Evolutionary conservation across 306 rosid genomes (phyloP), one percentile per base, ranked within the genome.

Genomic region (Medicago arabica): DNA sequence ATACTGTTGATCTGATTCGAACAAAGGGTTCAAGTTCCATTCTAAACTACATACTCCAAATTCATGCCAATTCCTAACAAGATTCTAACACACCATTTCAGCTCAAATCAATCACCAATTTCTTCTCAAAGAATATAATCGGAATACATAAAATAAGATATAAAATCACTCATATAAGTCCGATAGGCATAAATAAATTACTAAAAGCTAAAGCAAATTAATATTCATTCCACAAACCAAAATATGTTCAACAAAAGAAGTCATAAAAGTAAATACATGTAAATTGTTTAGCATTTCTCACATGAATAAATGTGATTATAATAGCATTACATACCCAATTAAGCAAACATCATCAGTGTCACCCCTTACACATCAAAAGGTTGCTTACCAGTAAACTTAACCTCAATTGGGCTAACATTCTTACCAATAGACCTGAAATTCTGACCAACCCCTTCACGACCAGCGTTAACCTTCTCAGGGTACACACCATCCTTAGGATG

Each of bases 401-500:
- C 96, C 87, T 96, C 97, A 70, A 96, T 92, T 0, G 99, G 96
- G 86, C 11, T 92, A 6, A 77, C 88, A 80, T 96, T 96, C 93
- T 96, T 92, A 6, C 98, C 98, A 31, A 95, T 92, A 7, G 99
- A 96, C 93, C 99, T 86, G 60, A 44, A 90, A 87, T 96, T 96
- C 86, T 0, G 64, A 0, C 98, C 99, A 36, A 92, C 99, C 3
- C 99, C 99, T 88, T 90, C 77, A 64, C 99, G 90, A 31, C 98
- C 99, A 0, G 97, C 87, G 86, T 96, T 96, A 17, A 96, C 99
- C 91, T 96, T 96, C 89, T 96, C 99, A 0, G 99, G 99, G 85
- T 96, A 96, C 3, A 95, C 98, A 2, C 99, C 99, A 55, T 96
- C 99, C 76, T 96, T 96, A 0, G 98, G 99, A 62, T 95, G 98